Evolutionary conservation across 2,329 filamentous ascomycete species (phyloP).

Genomic region (Rhexocercosporidium sp.): DNA sequence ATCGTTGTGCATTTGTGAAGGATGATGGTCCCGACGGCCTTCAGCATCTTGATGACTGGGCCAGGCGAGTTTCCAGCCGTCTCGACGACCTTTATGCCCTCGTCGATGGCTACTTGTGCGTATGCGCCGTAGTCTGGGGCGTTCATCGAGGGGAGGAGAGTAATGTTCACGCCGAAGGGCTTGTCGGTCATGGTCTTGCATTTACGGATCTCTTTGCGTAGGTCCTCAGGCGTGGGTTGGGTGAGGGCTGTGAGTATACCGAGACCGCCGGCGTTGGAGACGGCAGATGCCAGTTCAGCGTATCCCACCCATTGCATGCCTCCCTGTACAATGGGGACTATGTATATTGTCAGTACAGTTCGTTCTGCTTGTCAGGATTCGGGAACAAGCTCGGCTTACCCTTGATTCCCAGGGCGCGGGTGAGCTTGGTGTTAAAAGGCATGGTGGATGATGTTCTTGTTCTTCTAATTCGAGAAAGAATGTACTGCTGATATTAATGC

Average conservation of each 20-base stretch:
- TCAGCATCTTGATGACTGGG: slow-evolving; percentile 87
- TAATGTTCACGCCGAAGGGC: slow-evolving; percentile 94
- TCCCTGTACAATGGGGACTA: slow-evolving; percentile 82
- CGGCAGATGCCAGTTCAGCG: slow-evolving; percentile 76
- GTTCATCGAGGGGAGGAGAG: slow-evolving; percentile 85
- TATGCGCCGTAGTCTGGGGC: slow-evolving; percentile 93
- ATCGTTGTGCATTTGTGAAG: slow-evolving; percentile 99
- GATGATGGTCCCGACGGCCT: slow-evolving; percentile 77
- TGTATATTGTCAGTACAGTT: slow-evolving; percentile 26
- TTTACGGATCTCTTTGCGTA: slow-evolving; percentile 90
- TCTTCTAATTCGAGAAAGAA: background rate
- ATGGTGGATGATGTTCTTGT: slow-evolving; percentile 32
- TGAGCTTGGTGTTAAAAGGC: slow-evolving; percentile 48
- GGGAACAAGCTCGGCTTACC: slow-evolving; percentile 28
- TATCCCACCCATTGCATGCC: slow-evolving; percentile 89
- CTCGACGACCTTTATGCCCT: slow-evolving; percentile 90
- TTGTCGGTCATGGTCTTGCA: slow-evolving; percentile 79
- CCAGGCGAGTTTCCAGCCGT: slow-evolving; percentile 91
- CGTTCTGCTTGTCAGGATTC: background rate
- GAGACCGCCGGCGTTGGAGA: slow-evolving; percentile 81
- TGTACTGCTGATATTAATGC: background rate
- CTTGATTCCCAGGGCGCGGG: slow-evolving; percentile 49
- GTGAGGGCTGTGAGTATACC: slow-evolving; percentile 88
- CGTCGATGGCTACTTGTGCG: slow-evolving; percentile 90
- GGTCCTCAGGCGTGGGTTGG: slow-evolving; percentile 87